A percentile compares a stretch with the other conserved stretches of the same genome.
phyloP scores from a whole-genome alignment of 352 stramenopile species.

The Bremia lactucae region DNA sequence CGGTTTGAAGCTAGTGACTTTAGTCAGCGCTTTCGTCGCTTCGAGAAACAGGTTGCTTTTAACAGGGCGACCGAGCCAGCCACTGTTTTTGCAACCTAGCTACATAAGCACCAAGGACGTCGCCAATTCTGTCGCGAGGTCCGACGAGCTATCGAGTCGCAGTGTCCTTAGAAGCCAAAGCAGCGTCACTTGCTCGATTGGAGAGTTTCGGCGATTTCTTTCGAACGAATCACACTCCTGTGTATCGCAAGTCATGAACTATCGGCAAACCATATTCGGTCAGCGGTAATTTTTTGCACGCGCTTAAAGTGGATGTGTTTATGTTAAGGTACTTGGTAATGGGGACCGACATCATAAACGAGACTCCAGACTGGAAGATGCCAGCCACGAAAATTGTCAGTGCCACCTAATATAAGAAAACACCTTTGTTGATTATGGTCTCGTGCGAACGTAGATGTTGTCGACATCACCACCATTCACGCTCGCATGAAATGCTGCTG shows the following conservation, averaged over 20 bases:
- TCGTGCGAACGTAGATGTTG: conserved; percentile 21
- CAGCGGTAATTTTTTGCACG: too few species aligned
- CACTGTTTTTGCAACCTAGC: conserved; percentile 7
- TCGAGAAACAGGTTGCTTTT: conserved; percentile 13
- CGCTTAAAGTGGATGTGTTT: conserved; percentile 14
- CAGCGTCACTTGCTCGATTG: conserved; percentile 14
- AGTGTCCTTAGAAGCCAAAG: conserved; percentile 17
- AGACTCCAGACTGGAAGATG: conserved; percentile 16
- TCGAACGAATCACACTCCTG: conserved; percentile 10
- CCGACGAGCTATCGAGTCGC: conserved; percentile 14
- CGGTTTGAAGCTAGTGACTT: conserved; percentile 12
- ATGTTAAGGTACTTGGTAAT: conserved; percentile 19
- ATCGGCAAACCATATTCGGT: too few species aligned
- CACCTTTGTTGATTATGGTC: conserved; percentile 16
- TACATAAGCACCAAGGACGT: conserved; percentile 18
- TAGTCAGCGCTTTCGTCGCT: conserved; percentile 11
- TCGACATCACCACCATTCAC: conserved; percentile 10
- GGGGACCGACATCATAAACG: conserved; percentile 13
- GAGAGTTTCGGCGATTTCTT: conserved; percentile 18
- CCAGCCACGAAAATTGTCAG: conserved; percentile 17
- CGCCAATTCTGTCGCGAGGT: conserved; percentile 6
- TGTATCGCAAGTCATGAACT: conserved; percentile 17
- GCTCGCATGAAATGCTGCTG: conserved; percentile 13
- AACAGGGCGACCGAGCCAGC: conserved; percentile 12
- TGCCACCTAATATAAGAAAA: conserved; percentile 18